Evolutionary conservation across 768 basidiomycete genomes (phyloP), one percentile per base, ranked within the genome.

Genomic region (Suillus clintonianus): DNA sequence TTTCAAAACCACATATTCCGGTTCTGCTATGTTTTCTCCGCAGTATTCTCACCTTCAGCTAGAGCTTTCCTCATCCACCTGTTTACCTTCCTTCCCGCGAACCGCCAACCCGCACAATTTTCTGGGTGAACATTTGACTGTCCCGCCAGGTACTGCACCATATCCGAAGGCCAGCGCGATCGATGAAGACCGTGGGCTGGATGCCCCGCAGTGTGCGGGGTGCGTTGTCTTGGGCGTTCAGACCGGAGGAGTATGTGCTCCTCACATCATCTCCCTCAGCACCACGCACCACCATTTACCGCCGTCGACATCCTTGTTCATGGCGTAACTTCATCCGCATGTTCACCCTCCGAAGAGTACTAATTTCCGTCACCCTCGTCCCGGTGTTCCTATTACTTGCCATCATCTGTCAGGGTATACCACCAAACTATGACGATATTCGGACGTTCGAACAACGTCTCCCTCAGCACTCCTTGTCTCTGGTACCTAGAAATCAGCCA

Each of bases 361-460:
- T 76, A 13, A 4, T 74, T 19, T 64, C 65, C 30, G 30, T 78
- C 34, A 58, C 68, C 8, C 61, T 66, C 10, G 24, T 70, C 0
- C 70, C 69, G 0, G 45, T 79, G 24, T 19, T 80, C 43, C 62
- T 69, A 51, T 9, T 79, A n/a, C 59, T 71, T 11, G 69, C 75
- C 37, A 63, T 82, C 10, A 59, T 76, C 59, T 69, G 62, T 36
- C 77, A 74, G 53, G 81, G 81, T 14, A 66, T 82, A 0, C 81
- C 82, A 10, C 80, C 81, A 2, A 74, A 66, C 27, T 82, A 78
- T 62, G 53, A 71, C 30, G 76, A 80, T 60, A 71, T 81, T 7
- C 72, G 80, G 0, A 36, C 47, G 0, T 80, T 73, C 37, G 79
- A 82, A 62, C 66, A 70, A 8, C 65, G 63, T 7, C 74, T 82